These are phyloP conservation scores for Arabis alpina DNA, from an alignment of 345 rosid species.

Conservation along the genomic window DNA sequence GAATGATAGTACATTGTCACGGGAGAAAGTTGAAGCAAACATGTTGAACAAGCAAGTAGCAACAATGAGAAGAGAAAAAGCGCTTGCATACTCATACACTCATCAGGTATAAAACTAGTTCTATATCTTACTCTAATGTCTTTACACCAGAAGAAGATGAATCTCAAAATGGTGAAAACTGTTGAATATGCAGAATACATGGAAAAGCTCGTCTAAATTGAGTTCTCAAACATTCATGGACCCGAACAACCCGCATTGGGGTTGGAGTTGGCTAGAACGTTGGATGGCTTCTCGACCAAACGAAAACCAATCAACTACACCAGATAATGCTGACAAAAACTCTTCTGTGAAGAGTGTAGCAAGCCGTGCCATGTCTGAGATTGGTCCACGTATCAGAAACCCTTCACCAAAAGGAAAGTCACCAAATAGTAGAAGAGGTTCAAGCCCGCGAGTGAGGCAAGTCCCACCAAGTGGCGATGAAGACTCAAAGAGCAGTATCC, in stretches of 20 bases:
- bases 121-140: not conserved
- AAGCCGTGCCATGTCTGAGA: conserved; percentile 55
- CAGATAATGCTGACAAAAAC: conserved; percentile 57
- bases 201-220: conserved; percentile 60
- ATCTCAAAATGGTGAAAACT: conserved; percentile 20
- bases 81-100: conserved; percentile 82
- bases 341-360: conserved; percentile 62
- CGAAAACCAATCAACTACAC: conserved; percentile 52
- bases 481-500: conserved; percentile 66
- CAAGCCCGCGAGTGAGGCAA: conserved; percentile 54
- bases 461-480: conserved; percentile 55
- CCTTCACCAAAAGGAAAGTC: conserved; percentile 51
- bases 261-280: conserved; percentile 99
- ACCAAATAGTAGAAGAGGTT: conserved; percentile 43
- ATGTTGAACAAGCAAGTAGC: conserved; percentile 68
- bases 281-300: conserved; percentile 91
- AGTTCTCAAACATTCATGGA: conserved; percentile 64
- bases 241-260: conserved; percentile 81
- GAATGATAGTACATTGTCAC: conserved; percentile 68
- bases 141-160: not conserved
- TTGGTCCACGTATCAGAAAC: conserved; percentile 56
- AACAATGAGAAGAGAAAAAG: conserved; percentile 85
- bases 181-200: conserved; percentile 49
- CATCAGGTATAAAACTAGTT: conserved; percentile 67
- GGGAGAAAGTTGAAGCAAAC: conserved; percentile 72